Evolutionary conservation across 2,329 filamentous ascomycete species (phyloP), one percentile per base, ranked within the genome.

Genomic region (Sporothrix curviconia): DNA sequence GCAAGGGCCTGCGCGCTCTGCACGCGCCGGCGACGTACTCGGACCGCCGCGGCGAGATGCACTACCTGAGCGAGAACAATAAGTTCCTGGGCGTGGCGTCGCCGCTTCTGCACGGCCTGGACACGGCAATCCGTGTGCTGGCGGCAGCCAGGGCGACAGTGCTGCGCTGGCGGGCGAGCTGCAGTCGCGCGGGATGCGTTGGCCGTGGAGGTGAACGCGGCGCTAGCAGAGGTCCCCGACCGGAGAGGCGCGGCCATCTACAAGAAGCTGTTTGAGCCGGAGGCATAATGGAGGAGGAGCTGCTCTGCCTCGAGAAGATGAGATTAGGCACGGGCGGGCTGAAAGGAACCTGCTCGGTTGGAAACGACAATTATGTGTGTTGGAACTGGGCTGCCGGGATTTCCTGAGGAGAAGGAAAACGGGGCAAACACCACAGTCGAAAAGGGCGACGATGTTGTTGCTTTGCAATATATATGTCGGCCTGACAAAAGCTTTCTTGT

Each of bases 71-170:
- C 25, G 34, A 66, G 30, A 62, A 64, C 54, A 71, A 69, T 66
- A 69, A 69, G 58, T 74, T 74, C 58, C 46, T 75, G 17, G 58
- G 62, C 43, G 52, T 69, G n/a, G 69, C 68, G 3, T 60, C 69
- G 9, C 73, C 73, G 40, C 64, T 76, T 28, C 63, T 76, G 51
- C 68, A 72, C 64, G 80, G 76, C 19, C 69, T 82, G 54, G 69
- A 73, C 40, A 59, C 74, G 59, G 76, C 79, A 14, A 66, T 71
- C 42, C 66, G 76, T 61, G 67, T 78, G 14, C 65, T 78, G 43
- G 67, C 40, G 52, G 25, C 42, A 47, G 37, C 47, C 25, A 53
- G 25, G 40, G 43, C 25, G 68, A 65, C 15, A 49, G 43, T 11
- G 51, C 59, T 5, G 52, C 50, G 43, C 65, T 76, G 52, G 70